Evolutionary conservation across 352 stramenopile genomes (phyloP).

Genomic region (Phytophthora rubi): DNA sequence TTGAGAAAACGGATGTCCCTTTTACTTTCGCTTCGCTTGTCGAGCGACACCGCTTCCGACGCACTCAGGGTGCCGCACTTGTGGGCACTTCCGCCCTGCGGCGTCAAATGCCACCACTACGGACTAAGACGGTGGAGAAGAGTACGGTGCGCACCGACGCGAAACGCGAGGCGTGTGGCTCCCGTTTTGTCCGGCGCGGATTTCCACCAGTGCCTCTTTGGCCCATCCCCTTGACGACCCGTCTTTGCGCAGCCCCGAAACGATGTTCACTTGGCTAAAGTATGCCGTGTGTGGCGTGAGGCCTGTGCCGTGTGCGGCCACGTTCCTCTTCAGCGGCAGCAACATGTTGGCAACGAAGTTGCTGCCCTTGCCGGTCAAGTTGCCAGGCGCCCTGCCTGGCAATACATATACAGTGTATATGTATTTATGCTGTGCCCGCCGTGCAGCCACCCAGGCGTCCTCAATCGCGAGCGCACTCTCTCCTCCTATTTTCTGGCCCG

Average conservation of each 20-base stretch:
- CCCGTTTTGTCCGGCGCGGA: constrained; percentile 15
- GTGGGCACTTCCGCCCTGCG: constrained; percentile 12
- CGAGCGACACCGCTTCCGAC: not conserved
- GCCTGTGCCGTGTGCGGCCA: not conserved
- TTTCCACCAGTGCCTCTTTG: constrained; percentile 27
- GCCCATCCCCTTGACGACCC: constrained; percentile 18
- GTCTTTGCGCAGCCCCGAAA: constrained; percentile 17
- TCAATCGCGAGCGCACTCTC: constrained; percentile 14
- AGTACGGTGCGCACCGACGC: constrained; percentile 19
- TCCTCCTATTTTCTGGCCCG: constrained; percentile 5
- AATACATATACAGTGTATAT: no score
- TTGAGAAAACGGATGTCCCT: constrained; percentile 15
- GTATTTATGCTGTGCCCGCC: not conserved
- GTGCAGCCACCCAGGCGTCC: not conserved
- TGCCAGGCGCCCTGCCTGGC: no score
- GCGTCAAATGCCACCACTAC: constrained; percentile 20
- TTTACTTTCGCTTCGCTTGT: constrained; percentile 15
- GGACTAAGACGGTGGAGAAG: constrained; percentile 35
- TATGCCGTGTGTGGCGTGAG: not conserved
- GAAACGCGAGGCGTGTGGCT: constrained; percentile 24
- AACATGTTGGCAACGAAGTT: not conserved
- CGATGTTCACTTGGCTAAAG: constrained; percentile 26
- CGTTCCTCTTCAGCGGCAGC: not conserved
- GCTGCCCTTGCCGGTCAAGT: not conserved
- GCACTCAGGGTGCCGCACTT: constrained; percentile 1